Conservation (phyloP, 1,284 basidiomycete genomes). For the Ceratobasidium sp. region DNA sequence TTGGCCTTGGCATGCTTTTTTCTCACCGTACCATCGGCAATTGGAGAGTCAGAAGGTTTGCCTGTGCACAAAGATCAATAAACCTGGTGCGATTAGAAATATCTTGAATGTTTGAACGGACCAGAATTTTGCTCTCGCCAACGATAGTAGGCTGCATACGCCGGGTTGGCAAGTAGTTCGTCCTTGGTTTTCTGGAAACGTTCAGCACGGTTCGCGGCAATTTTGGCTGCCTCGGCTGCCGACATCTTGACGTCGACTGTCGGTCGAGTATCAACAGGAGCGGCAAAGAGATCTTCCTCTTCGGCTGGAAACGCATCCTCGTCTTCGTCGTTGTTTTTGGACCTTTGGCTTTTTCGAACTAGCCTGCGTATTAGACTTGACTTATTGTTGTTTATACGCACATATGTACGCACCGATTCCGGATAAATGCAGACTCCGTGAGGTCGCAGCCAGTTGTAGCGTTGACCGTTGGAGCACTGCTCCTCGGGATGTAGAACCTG, state of each 20-base stretch:
- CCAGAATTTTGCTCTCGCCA: slow-evolving; percentile 34
- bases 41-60: slow-evolving; percentile 17
- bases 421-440: background rate
- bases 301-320: slow-evolving; percentile 19
- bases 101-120: background rate
- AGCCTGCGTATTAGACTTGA: background rate
- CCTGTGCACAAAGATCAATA: background rate
- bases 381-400: background rate
- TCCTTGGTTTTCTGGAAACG: background rate
- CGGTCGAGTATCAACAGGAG: background rate
- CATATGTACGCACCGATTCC: background rate
- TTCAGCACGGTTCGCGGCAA: background rate
- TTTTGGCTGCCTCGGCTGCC: background rate
- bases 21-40: background rate
- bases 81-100: background rate
- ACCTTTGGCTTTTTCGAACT: slow-evolving; percentile 10
- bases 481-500: background rate
- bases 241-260: background rate
- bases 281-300: slow-evolving; percentile 22
- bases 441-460: background rate
- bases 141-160: slow-evolving; percentile 1
- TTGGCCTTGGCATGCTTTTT: slow-evolving; percentile 2
- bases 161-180: slow-evolving; percentile 2
- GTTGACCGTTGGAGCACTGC: background rate
- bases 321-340: background rate